These are phyloP conservation scores for Iris macrosiphon DNA, from an alignment of 106 monocot genomes.

Conservation along the genomic window DNA sequence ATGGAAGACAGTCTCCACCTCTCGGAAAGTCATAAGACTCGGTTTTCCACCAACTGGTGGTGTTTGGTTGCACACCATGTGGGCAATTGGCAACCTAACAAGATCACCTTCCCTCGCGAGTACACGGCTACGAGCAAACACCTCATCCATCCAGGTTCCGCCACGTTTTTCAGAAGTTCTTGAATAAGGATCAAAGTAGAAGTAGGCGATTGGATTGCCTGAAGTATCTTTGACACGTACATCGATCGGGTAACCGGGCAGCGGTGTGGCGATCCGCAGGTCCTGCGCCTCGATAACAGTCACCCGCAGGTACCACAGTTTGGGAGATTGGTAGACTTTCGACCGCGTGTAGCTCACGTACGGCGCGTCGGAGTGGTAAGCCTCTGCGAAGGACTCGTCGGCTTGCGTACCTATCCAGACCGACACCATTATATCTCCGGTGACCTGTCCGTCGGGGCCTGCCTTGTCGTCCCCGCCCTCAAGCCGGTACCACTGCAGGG, in stretches of 20 bases:
- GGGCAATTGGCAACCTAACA: constrained; percentile 84
- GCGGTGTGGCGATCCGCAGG: constrained; percentile 29
- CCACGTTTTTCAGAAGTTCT: constrained; percentile 96
- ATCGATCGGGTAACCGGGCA: constrained; percentile 28
- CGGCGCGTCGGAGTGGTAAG: constrained; percentile 79
- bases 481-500: constrained; percentile 93
- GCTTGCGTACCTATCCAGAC: constrained; percentile 98
- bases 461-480: constrained; percentile 67
- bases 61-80: constrained; percentile 97
- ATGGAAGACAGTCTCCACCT: constrained; percentile 99
- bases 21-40: constrained; percentile 97
- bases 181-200: constrained; percentile 99
- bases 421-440: constrained; percentile 88
- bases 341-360: constrained; percentile 71
- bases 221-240: constrained; percentile 86
- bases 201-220: constrained; percentile 76
- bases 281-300: constrained; percentile 89
- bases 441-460: constrained; percentile 9
- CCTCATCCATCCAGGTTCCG: constrained; percentile 99
- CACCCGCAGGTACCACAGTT: constrained; percentile 92
- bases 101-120: constrained; percentile 62
- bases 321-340: constrained; percentile 98
- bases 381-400: constrained; percentile 85
- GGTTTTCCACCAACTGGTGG: constrained; percentile 96
- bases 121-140: constrained; percentile 81